Percentiles rank a stretch among this genome's conserved stretches.
Conservation (phyloP, 176 grass and related monocot genomes). For the Neostapfia colusana region DNA sequence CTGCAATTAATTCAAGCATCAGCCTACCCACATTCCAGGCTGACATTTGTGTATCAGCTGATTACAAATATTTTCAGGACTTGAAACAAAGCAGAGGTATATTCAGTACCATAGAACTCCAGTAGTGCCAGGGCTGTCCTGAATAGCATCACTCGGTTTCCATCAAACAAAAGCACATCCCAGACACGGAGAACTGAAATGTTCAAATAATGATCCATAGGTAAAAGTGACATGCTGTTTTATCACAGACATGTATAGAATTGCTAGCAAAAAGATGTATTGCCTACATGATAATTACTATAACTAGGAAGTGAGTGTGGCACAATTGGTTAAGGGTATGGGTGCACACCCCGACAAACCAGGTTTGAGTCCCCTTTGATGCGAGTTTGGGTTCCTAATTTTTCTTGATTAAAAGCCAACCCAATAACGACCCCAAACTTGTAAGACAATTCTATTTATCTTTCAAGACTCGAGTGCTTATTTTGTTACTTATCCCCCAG, state of each 20-base stretch:
- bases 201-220: conserved; percentile 34
- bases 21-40: conserved; percentile 8
- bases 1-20: conserved; percentile 48
- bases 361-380: neutral
- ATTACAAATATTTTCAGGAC: neutral
- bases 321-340: neutral
- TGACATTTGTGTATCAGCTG: neutral
- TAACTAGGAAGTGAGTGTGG: neutral
- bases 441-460: conserved; percentile 25
- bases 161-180: conserved; percentile 93
- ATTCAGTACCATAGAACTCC: conserved; percentile 87
- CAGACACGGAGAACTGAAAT: conserved; percentile 96
- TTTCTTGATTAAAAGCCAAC: neutral
- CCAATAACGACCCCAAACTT: conserved; percentile 8
- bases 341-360: neutral
- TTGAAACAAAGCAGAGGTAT: conserved; percentile 17
- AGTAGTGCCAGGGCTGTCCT: conserved; percentile 79
- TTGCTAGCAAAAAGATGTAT: conserved; percentile 21
- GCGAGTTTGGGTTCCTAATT: neutral
- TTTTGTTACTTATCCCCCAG: conserved; percentile 6
- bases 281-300: neutral
- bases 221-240: conserved; percentile 10
- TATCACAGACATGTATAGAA: conserved; percentile 4
- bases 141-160: conserved; percentile 92
- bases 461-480: neutral